Conservation (phyloP, 2,329 filamentous ascomycete genomes). For the Cytospora chrysosperma region DNA sequence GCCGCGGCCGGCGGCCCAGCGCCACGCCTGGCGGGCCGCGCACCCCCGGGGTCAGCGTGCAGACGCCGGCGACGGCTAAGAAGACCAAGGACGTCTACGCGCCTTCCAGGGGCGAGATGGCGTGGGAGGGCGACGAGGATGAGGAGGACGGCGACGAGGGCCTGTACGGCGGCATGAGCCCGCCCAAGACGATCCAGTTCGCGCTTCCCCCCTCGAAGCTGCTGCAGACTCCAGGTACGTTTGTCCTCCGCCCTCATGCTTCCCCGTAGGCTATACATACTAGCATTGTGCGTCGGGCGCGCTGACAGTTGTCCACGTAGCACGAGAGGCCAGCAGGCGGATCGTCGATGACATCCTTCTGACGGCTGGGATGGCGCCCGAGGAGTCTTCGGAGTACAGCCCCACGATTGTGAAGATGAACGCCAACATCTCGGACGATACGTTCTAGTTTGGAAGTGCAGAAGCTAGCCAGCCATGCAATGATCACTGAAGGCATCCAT, state of each 20-base stretch:
- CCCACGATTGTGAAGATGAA: constrained; percentile 67
- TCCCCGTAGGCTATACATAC: not conserved
- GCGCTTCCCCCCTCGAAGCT: constrained; percentile 74
- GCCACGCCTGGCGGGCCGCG: constrained; percentile 52
- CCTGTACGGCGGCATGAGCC: constrained; percentile 72
- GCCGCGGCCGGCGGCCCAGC: constrained; percentile 8
- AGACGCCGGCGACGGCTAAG: constrained; percentile 64
- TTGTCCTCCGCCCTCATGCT: not conserved
- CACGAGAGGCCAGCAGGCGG: constrained; percentile 74
- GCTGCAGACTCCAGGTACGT: constrained; percentile 74
- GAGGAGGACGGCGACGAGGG: constrained; percentile 61
- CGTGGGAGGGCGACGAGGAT: constrained; percentile 77
- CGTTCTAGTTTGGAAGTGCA: constrained; percentile 46
- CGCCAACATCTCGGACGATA: constrained; percentile 60
- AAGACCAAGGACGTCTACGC: constrained; percentile 52
- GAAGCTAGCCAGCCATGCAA: not conserved
- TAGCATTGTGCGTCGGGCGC: too few relatives aligned
- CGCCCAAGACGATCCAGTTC: constrained; percentile 91
- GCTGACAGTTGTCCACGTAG: constrained; percentile 39
- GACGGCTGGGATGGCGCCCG: constrained; percentile 66
- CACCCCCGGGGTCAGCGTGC: constrained; percentile 82
- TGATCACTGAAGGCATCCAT: not conserved
- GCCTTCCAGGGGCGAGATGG: constrained; percentile 46
- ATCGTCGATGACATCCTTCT: constrained; percentile 79
- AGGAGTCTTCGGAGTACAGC: constrained; percentile 58